Percentiles rank a stretch among this genome's conserved stretches.
These are phyloP conservation scores for Aspergillus sp. DNA, from an alignment of 2,329 filamentous ascomycete genomes.

Conservation along the genomic window DNA sequence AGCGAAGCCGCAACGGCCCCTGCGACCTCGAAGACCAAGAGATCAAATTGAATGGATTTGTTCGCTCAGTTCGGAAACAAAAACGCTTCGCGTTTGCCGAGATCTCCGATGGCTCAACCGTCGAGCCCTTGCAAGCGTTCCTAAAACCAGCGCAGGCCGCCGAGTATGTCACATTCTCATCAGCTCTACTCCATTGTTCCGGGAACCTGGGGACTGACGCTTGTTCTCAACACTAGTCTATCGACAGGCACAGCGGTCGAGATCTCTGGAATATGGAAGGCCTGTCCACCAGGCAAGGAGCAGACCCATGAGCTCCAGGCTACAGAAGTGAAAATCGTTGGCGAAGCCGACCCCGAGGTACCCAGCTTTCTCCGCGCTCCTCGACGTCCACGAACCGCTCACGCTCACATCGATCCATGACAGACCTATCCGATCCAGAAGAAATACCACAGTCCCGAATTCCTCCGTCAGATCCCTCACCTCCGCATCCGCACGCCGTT, in stretches of 20 bases:
- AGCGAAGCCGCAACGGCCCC: slow-evolving; percentile 25
- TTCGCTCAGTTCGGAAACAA: slow-evolving; percentile 82
- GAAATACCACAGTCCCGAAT: slow-evolving; percentile 90
- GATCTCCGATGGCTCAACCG: slow-evolving; percentile 82
- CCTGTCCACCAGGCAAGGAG: slow-evolving; percentile 62
- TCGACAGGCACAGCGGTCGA: slow-evolving; percentile 78
- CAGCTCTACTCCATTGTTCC: neutral
- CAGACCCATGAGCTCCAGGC: slow-evolving; percentile 83
- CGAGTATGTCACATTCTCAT: slow-evolving; percentile 56
- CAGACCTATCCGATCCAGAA: slow-evolving; percentile 93
- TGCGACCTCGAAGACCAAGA: slow-evolving; percentile 36
- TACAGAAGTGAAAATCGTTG: slow-evolving; percentile 66
- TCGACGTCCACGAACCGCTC: neutral
- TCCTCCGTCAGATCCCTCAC: slow-evolving; percentile 83
- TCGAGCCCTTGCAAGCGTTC: slow-evolving; percentile 76
- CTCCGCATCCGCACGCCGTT: slow-evolving; percentile 77
- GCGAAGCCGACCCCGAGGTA: slow-evolving; percentile 76
- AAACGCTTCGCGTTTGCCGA: slow-evolving; percentile 81
- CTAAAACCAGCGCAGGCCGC: slow-evolving; percentile 69
- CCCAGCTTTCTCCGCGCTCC: slow-evolving; percentile 20
- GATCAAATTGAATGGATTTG: slow-evolving; percentile 70
- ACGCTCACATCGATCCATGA: neutral
- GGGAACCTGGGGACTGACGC: neutral
- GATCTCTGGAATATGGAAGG: slow-evolving; percentile 73
- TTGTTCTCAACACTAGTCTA: slow-evolving; percentile 55